A percentile compares a stretch with the other conserved stretches of the same genome.
Evolutionary conservation across 805 yeast genomes (phyloP).

Genomic region (Starmerella vaccinii): DNA sequence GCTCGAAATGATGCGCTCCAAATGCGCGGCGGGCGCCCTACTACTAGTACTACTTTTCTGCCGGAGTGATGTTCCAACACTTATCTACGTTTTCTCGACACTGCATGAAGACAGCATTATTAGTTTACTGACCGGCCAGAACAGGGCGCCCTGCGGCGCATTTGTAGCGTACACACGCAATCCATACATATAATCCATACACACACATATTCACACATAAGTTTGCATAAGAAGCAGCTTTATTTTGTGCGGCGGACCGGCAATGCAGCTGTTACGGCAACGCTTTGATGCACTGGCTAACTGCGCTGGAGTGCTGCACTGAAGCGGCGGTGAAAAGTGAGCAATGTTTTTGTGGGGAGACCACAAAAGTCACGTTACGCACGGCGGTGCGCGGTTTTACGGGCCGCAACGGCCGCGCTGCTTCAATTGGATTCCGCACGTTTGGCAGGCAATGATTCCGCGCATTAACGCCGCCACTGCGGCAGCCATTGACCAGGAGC

Average conservation of each 20-base stretch:
- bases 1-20: neutral
- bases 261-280: too few relatives aligned
- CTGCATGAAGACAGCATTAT: conserved; percentile 13
- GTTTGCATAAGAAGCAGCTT: too few relatives aligned
- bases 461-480: conserved; percentile 41
- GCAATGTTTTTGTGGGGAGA: too few relatives aligned
- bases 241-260: too few relatives aligned
- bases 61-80: conserved; percentile 14
- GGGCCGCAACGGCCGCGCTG: too few relatives aligned
- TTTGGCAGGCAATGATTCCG: conserved; percentile 15
- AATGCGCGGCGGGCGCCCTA: too few relatives aligned
- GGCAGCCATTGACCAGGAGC: conserved; percentile 66
- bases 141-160: neutral
- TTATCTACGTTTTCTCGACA: conserved; percentile 21
- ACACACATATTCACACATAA: neutral
- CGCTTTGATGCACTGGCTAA: too few relatives aligned
- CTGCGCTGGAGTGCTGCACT: too few relatives aligned
- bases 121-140: conserved; percentile 7
- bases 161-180: too few relatives aligned
- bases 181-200: neutral
- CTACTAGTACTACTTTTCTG: neutral
- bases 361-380: neutral
- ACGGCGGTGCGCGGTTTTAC: neutral
- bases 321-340: too few relatives aligned
- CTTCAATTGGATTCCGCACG: too few relatives aligned